phyloP scores from a whole-genome alignment of 129 eudicot genomes.

The Glebionis coronaria region DNA sequence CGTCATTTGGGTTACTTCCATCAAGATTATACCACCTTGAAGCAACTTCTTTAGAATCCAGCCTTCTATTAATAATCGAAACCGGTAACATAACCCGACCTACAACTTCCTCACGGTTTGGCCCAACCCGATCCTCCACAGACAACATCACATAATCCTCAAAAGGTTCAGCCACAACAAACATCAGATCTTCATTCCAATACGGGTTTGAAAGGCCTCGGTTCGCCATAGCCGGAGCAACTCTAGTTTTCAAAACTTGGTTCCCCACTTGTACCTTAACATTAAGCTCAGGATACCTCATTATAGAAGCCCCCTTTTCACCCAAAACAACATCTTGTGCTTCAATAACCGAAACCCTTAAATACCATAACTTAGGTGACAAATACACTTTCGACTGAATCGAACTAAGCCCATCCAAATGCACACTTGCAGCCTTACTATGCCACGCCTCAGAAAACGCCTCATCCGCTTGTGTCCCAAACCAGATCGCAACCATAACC shows the following conservation, averaged over 20 bases:
- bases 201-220: constrained; percentile 63
- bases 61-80: constrained; percentile 47
- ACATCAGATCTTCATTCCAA: constrained; percentile 92
- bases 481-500: constrained; percentile 90
- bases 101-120: constrained; percentile 72
- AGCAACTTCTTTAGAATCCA: constrained; percentile 62
- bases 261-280: constrained; percentile 92
- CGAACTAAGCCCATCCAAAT: constrained; percentile 67
- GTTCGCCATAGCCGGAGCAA: constrained; percentile 47
- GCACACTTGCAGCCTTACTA: constrained; percentile 86
- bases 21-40: constrained; percentile 92
- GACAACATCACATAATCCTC: constrained; percentile 82
- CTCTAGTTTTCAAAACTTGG: constrained; percentile 79
- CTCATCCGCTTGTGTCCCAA: constrained; percentile 97
- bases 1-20: constrained; percentile 42
- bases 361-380: constrained; percentile 90
- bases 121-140: constrained; percentile 73
- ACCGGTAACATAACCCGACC: constrained; percentile 73
- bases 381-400: constrained; percentile 89
- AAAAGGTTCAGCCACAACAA: constrained; percentile 95
- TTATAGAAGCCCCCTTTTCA: constrained; percentile 62
- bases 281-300: constrained; percentile 80
- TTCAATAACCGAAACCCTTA: constrained; percentile 69
- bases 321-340: constrained; percentile 87
- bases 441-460: constrained; percentile 98